Percentiles rank a stretch among this genome's conserved stretches.
Evolutionary conservation across 768 basidiomycete genomes (phyloP).

Genomic region (Mrakia hoshinonis): DNA sequence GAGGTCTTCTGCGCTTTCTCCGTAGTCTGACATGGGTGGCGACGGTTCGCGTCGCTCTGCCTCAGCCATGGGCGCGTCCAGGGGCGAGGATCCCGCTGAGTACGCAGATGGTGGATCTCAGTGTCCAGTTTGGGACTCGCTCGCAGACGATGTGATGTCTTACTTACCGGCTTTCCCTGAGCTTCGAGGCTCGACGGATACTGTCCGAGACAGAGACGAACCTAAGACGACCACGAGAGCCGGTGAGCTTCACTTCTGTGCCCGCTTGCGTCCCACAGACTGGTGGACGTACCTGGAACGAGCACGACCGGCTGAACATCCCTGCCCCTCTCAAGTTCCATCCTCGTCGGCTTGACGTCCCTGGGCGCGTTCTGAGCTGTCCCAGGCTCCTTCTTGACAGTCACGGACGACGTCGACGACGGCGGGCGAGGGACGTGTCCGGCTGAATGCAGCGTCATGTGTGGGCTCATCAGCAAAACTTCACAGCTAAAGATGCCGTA

Average conservation of each 20-base stretch:
- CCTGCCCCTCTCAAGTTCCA: background rate
- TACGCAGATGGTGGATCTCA: background rate
- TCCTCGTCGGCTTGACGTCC: constrained; percentile 6
- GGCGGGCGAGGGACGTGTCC: background rate
- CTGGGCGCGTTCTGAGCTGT: background rate
- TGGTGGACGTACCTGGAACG: background rate
- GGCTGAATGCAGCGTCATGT: too few relatives aligned
- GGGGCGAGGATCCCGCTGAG: background rate
- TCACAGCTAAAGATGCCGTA: too few relatives aligned
- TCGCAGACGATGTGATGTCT: too few relatives aligned
- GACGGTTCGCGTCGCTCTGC: background rate
- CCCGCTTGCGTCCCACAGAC: background rate
- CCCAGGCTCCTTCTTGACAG: background rate
- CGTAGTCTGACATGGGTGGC: background rate
- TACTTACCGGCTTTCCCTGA: background rate
- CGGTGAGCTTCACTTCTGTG: background rate
- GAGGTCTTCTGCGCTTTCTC: background rate
- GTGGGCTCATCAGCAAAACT: too few relatives aligned
- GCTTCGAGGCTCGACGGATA: background rate
- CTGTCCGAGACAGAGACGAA: background rate
- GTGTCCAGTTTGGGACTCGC: background rate
- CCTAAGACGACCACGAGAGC: background rate
- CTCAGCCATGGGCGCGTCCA: background rate
- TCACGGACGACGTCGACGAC: too few relatives aligned
- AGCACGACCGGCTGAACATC: background rate